These are phyloP conservation scores for Lasiodiplodia gonubiensis DNA, from an alignment of 2,329 filamentous ascomycete species.

Conservation along the genomic window DNA sequence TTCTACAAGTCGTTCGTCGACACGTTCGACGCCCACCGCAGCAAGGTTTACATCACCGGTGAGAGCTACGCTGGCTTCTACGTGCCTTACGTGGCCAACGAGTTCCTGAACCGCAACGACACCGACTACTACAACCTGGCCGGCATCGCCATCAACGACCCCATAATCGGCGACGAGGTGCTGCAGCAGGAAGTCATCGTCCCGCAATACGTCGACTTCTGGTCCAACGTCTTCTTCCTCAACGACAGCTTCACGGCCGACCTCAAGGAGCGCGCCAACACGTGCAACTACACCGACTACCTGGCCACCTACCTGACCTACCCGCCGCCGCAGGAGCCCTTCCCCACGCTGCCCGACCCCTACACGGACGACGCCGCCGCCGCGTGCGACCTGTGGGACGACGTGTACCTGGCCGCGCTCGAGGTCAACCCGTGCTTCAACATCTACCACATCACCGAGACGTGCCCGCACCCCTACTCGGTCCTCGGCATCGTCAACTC, in stretches of 20 bases:
- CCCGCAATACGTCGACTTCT: constrained; percentile 47
- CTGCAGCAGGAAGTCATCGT: constrained; percentile 46
- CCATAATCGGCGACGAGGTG: constrained; percentile 50
- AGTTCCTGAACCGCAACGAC: constrained; percentile 58
- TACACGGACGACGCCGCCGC: neutral
- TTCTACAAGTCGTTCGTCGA: constrained; percentile 63
- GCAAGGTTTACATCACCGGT: constrained; percentile 61
- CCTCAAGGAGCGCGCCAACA: constrained; percentile 41
- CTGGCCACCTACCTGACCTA: constrained; percentile 51
- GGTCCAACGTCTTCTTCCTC: constrained; percentile 49
- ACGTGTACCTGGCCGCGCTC: constrained; percentile 46
- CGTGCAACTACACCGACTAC: constrained; percentile 46
- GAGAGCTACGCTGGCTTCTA: constrained; percentile 58
- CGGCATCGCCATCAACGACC: constrained; percentile 58
- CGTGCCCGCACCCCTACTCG: constrained; percentile 45
- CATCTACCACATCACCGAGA: constrained; percentile 53
- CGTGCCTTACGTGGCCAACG: constrained; percentile 21
- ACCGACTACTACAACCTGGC: constrained; percentile 58
- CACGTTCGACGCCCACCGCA: constrained; percentile 59
- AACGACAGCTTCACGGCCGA: constrained; percentile 50
- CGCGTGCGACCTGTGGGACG: constrained; percentile 45
- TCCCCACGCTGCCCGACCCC: constrained; percentile 39
- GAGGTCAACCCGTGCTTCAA: constrained; percentile 59
- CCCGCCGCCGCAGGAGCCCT: constrained; percentile 42
- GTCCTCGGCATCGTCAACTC: constrained; percentile 47